Base-by-base conservation (phyloP, 2,329 filamentous ascomycete species). In the Shiraia sp. region DNA sequence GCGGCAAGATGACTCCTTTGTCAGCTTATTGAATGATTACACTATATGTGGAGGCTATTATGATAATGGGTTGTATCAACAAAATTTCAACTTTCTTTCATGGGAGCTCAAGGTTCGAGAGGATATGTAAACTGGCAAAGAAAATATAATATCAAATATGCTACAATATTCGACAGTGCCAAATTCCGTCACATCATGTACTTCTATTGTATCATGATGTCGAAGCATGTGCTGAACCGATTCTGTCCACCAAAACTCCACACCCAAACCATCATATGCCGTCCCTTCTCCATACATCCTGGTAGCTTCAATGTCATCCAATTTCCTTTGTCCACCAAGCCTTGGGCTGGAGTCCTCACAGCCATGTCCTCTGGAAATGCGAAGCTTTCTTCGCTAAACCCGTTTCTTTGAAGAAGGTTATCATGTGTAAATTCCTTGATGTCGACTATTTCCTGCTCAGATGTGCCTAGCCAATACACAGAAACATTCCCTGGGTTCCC, bases 211-310 rank as follows among this genome's bases (percentile, higher is more conserved):
- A 58, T 53, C 52, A 49, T 49, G 17, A 61, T 55, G 38, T 57
- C 57, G 15, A 63, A 63, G 28, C 59, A 63, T 1, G 57, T 61
- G 13, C 40, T 53, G 42, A 49, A 63, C 23, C 47, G 49, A 6
- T 47, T 36, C 36, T 48, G 32, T 2, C 47, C 50, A 1, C 40
- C 45, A 36, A 54, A 55, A 15, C 29, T 44, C 58, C 58, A 63
- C 10, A 52, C 52, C 57, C 59, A 61, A n/a, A 57, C 58, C 39
- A 63, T 51, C 55, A 63, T 61, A 43, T 63, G 58, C 9, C 55
- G 40, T 5, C 59, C 59, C 19, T 47, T 35, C 16, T 51, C 49
- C 53, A 61, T 63, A 30, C 49, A 49, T 19, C 52, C 41, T 0
- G 58, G 59, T 45, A 59, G 23, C 2, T 47, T 39, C 6, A 63